Base-by-base conservation (phyloP, 140 eudicot genomes). In the Ambrosia hybrid region DNA sequence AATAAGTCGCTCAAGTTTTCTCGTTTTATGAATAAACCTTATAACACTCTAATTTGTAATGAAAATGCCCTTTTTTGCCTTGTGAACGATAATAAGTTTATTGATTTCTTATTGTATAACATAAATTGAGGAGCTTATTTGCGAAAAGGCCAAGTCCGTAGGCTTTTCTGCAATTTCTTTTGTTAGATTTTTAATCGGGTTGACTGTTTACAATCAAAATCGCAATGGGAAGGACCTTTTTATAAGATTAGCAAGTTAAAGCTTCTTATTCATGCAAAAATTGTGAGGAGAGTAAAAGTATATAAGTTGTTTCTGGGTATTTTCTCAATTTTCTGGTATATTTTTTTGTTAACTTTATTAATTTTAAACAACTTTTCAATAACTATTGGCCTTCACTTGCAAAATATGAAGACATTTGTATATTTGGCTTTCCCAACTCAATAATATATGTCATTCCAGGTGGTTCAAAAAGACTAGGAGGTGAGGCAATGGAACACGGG, bases 401-500 rank as follows among this genome's bases (percentile, higher is more conserved):
- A 21, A 21, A 21, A 21, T 21, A 21, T 1, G 26, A 21, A 21
- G 26, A 21, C 26, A 21, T 21, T 21, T 21, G 26, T 21, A 21
- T 21, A 21, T 21, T 21, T 21, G 26, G 26, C 26, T 21, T 21
- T n/a, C n/a, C n/a, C n/a, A n/a, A n/a, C n/a, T n/a, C n/a, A n/a
- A 21, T 21, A 30, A 65, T 21, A 6, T 91, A 95, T 13, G 82
- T 83, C 17, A 83, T 83, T 67, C 76, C 87, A 0, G 65, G 85
- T 79, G 96, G 76, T 53, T 81, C 90, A 33, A 55, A 45, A 74
- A 38, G 51, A 26, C 51, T 52, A 1, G 78, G 76, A 66, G 84
- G 79, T 56, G 86, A 85, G 65, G 70, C 88, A 10, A 57, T 41
- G 80, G 89, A 84, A 62, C 83, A 79, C 34, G 96, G 95, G 72